Evolutionary conservation across 106 monocot genomes (phyloP), one percentile per base, ranked within the genome.

Genomic region (Phalaenopsis equestris): DNA sequence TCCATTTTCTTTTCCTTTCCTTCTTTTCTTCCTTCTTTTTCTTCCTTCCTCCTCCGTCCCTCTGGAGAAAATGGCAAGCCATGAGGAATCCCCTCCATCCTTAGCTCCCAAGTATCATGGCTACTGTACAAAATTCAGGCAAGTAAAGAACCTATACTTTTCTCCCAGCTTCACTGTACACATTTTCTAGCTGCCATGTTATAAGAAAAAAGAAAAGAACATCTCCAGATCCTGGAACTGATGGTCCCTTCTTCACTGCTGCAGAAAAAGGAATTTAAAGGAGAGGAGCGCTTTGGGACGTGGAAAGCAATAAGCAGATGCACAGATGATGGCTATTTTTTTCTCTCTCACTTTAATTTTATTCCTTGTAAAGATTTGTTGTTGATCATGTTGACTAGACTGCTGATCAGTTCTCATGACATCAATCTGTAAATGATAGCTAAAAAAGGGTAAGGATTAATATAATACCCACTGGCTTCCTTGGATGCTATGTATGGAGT

Each of bases 271-370:
- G 19, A 61, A 14, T 39, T 15, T 10, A 14, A 39, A 39, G 5
- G n/a, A 38, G 70, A 15, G 36, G 70, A 70, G 36, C 12, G 9
- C 70, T 70, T 70, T 70, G 70, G 70, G 70, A 70, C 70, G 70
- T 70, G 70, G 70, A 70, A 15, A n/a, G 70, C 70, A 70, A 38
- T 70, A 36, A 70, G 38, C 38, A 2, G 68, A 14, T 8, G 68
- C 37, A 68, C 17, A 70, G 0, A 70, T 70, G 11, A 37, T 39
- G 38, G 24, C 24, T 4, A 64, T 70, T 14, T 39, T 70, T 70
- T 68, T 68, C 67, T 36, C 6, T 70, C 12, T 70, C 70, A 8
- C 70, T 70, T 70, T 70, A 70, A 38, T 39, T 70, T 70, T 36
- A 70, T 70, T 70, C 70, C 5, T 70, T 70, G 23, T 70, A 21